A percentile compares a stretch with the other conserved stretches of the same genome.
phyloP scores from a whole-genome alignment of 2,329 filamentous ascomycete species.

The Setomelanomma holmii region DNA sequence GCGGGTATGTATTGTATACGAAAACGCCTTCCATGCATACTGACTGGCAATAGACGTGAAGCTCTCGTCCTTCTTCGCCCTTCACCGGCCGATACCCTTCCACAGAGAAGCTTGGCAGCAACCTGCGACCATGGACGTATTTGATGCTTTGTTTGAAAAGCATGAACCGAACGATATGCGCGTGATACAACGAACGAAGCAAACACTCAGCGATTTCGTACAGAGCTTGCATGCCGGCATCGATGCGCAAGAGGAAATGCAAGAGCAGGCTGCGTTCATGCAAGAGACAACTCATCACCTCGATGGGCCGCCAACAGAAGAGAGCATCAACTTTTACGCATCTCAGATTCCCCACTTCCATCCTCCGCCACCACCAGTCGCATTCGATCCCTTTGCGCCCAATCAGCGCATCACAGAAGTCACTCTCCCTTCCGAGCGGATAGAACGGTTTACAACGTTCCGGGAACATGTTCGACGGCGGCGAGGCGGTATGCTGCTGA shows the following conservation, averaged over 20 bases:
- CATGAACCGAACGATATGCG: conserved; percentile 61
- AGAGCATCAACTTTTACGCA: conserved; percentile 50
- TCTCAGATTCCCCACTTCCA: conserved; percentile 76
- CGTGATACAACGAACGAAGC: conserved; percentile 51
- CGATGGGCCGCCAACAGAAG: conserved; percentile 37
- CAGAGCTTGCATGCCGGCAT: conserved; percentile 47
- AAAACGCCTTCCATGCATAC: conserved; percentile 6
- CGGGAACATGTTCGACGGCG: conserved; percentile 31
- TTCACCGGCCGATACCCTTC: conserved; percentile 91
- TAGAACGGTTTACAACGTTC: conserved; percentile 29
- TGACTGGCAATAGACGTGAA: conserved; percentile 73
- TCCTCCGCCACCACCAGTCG: conserved; percentile 79
- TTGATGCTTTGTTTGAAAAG: conserved; percentile 80
- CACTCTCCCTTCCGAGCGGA: conserved; percentile 16
- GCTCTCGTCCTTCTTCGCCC: conserved; percentile 92
- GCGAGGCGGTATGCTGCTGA: conserved; percentile 70
- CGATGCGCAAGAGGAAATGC: conserved; percentile 41
- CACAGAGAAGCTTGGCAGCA: conserved; percentile 36
- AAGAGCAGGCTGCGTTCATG: conserved; percentile 48
- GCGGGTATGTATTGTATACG: conserved; percentile 61
- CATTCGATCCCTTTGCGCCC: conserved; percentile 53
- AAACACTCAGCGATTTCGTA: conserved; percentile 54
- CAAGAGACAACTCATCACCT: conserved; percentile 44
- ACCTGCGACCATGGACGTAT: conserved; percentile 65
- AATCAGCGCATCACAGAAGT: conserved; percentile 43